Conservation (phyloP, 306 rosid genomes). For the Sophora flavescens region DNA sequence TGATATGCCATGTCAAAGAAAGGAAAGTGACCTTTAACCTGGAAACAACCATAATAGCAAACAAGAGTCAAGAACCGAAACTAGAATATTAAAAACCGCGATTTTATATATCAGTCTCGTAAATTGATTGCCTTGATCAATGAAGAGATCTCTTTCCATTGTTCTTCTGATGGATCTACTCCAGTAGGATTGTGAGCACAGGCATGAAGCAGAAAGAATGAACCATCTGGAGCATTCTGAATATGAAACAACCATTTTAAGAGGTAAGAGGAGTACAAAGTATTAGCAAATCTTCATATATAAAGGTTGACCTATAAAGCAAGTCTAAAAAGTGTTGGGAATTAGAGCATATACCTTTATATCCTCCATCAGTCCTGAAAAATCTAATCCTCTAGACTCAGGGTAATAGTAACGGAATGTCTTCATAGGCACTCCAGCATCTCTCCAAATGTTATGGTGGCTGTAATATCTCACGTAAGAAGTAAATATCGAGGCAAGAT, state of each 20-base stretch:
- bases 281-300: slow-evolving; percentile 37
- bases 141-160: slow-evolving; percentile 91
- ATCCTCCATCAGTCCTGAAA: slow-evolving; percentile 81
- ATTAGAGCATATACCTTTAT: slow-evolving; percentile 54
- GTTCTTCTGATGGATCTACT: slow-evolving; percentile 93
- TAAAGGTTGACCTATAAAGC: slow-evolving; percentile 15
- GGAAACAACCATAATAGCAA: slow-evolving; percentile 46
- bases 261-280: slow-evolving; percentile 28
- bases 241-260: slow-evolving; percentile 32
- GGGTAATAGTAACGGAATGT: slow-evolving; percentile 92
- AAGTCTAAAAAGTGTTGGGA: slow-evolving; percentile 1
- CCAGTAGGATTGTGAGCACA: slow-evolving; percentile 99
- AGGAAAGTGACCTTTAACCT: slow-evolving; percentile 92
- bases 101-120: slow-evolving; percentile 35
- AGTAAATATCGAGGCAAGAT: slow-evolving; percentile 27
- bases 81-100: neutral
- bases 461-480: slow-evolving; percentile 57
- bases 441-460: slow-evolving; percentile 99
- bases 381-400: slow-evolving; percentile 88
- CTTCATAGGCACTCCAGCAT: slow-evolving; percentile 82
- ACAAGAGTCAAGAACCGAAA: slow-evolving; percentile 29
- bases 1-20: slow-evolving; percentile 99
- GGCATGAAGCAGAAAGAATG: slow-evolving; percentile 95
- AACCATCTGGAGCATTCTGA: slow-evolving; percentile 95
- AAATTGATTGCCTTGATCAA: slow-evolving; percentile 67